Evolutionary conservation across 2,329 filamentous ascomycete species (phyloP).

Genomic region (Claviceps sp.): DNA sequence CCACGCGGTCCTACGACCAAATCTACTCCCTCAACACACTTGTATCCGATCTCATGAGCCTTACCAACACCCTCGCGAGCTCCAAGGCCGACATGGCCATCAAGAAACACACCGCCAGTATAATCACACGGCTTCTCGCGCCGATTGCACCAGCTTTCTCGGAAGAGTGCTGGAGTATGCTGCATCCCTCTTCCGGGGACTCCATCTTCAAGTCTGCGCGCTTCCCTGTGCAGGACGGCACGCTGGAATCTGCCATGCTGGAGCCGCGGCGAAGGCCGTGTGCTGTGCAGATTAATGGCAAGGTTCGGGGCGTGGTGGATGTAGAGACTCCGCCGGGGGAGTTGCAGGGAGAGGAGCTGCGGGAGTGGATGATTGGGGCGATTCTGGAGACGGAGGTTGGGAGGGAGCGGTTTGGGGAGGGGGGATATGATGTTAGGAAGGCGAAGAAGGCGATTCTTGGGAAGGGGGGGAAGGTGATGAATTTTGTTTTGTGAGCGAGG

Average conservation of each 20-base stretch:
- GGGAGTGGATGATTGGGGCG: constrained; percentile 46
- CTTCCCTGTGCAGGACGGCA: constrained; percentile 47
- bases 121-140: constrained; percentile 58
- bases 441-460: constrained; percentile 56
- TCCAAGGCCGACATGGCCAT: constrained; percentile 28
- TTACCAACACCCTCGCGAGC: constrained; percentile 56
- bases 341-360: constrained; percentile 31
- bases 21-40: constrained; percentile 72
- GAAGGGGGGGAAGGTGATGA: constrained; percentile 53
- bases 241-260: constrained; percentile 33
- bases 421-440: constrained; percentile 29
- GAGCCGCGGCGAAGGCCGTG: constrained; percentile 38
- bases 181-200: constrained; percentile 26
- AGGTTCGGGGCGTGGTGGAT: constrained; percentile 52
- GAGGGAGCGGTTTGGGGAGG: constrained; percentile 37
- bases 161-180: constrained; percentile 63
- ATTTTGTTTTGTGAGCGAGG: constrained; percentile 47
- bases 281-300: constrained; percentile 72
- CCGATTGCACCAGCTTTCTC: constrained; percentile 70
- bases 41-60: constrained; percentile 67
- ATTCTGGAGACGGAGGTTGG: constrained; percentile 51
- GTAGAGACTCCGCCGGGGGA: constrained; percentile 38
- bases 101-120: constrained; percentile 33
- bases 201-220: constrained; percentile 32
- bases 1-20: constrained; percentile 54